Base-by-base conservation (phyloP, 805 yeast species). In the Zygosaccharomyces siamensis region DNA sequence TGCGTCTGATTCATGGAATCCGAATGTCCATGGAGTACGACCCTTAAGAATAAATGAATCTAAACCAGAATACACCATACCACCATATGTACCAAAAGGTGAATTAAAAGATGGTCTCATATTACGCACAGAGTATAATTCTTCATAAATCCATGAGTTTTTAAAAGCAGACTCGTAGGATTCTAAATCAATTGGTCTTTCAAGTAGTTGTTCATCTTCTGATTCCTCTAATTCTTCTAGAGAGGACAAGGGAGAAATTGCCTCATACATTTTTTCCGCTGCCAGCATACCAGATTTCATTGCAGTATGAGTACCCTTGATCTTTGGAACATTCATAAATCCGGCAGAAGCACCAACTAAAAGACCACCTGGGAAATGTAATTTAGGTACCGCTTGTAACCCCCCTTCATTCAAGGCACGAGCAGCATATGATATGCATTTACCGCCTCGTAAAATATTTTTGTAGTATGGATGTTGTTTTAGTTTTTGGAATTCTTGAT, bases 351-450 rank as follows among this genome's bases (percentile, higher is more conserved):
- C 93, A 28, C 99, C 99, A 35, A 93, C 92, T 26, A 93, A 71
- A 7, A 89, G 84, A 46, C 99, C 99, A 44, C 99, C 99, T 2
- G 98, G 98, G 78, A 93, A 93, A 56, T 83, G 73, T 47, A 93
- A 74, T 63, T 83, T 79, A 21, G 99, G 99, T 45, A 93, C 86
- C 33, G 95, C 83, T 72, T 93, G 99, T 57, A 75, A 77, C 0
- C 99, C 99, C 53, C 99, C 99, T 71, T 93, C 99, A 67, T 92
- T 93, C 58, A 93, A 77, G 0, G 98, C 97, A 59, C 99, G 78
- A 3, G 99, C 99, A 14, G 88, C 99, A 61, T 93, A 93, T 3
- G 95, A 83, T 16, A 93, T 77, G 69, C 98, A 93, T 62, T 84
- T 88, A 18, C 99, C 99, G 36, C 95, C 96, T 59, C 81, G 79